A percentile compares a stretch with the other conserved stretches of the same genome.
Evolutionary conservation across 805 yeast genomes (phyloP).

Genomic region (Zygoascus tannicola): DNA sequence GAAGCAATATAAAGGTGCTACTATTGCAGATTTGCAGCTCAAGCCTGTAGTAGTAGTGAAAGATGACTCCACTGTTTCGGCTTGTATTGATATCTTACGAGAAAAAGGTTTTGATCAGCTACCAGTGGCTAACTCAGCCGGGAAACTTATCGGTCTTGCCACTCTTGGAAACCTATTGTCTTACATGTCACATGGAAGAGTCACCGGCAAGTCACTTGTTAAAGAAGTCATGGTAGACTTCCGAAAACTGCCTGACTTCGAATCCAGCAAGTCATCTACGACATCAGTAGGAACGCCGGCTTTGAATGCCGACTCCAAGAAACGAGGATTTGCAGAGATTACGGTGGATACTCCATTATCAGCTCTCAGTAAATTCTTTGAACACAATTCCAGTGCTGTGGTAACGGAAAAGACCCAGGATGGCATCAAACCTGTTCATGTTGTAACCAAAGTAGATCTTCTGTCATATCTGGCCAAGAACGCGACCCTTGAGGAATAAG

Average conservation of each 20-base stretch:
- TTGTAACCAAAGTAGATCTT: slow-evolving; percentile 81
- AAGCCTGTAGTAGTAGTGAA: slow-evolving; percentile 74
- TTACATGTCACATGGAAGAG: slow-evolving; percentile 51
- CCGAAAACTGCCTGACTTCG: slow-evolving; percentile 48
- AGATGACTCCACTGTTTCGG: slow-evolving; percentile 47
- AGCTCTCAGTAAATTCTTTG: slow-evolving; percentile 69
- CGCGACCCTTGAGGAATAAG: not conserved
- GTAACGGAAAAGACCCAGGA: slow-evolving; percentile 49
- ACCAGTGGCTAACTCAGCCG: slow-evolving; percentile 55
- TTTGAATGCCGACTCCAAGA: slow-evolving; percentile 36
- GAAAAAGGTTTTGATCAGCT: slow-evolving; percentile 76
- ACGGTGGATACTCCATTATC: slow-evolving; percentile 55
- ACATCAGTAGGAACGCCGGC: slow-evolving; percentile 19
- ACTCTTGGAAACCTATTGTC: slow-evolving; percentile 67
- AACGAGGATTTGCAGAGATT: slow-evolving; percentile 58
- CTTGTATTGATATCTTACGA: slow-evolving; percentile 60
- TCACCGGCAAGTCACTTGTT: slow-evolving; percentile 48
- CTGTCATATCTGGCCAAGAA: slow-evolving; percentile 37
- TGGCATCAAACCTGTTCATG: slow-evolving; percentile 62
- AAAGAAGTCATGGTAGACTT: slow-evolving; percentile 60
- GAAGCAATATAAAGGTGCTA: slow-evolving; percentile 40
- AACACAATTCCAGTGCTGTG: slow-evolving; percentile 74
- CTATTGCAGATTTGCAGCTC: slow-evolving; percentile 59
- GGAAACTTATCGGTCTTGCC: slow-evolving; percentile 63
- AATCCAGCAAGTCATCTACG: slow-evolving; percentile 40